A percentile compares a stretch with the other conserved stretches of the same genome.
phyloP scores from a whole-genome alignment of 2,329 filamentous ascomycete genomes.

The Pseudogymnoascus sp. region DNA sequence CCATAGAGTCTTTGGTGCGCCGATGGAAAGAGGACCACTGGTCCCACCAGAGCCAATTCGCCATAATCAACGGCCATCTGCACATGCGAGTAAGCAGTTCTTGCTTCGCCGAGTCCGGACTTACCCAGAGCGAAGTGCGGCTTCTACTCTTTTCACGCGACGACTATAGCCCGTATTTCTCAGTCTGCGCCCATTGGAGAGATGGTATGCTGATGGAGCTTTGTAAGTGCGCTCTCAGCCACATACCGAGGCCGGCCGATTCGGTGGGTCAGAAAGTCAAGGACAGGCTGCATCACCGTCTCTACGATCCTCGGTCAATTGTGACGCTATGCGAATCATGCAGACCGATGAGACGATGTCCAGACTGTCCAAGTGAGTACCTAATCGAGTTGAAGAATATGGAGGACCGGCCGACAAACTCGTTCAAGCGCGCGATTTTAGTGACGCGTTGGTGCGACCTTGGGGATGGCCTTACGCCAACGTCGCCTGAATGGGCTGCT shows the following conservation, averaged over 20 bases:
- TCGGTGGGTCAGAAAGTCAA: slow-evolving; percentile 37
- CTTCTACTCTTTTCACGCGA: slow-evolving; percentile 51
- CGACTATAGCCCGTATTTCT: slow-evolving; percentile 56
- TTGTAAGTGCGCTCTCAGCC: slow-evolving; percentile 53
- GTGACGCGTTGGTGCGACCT: slow-evolving; percentile 56
- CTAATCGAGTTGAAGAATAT: slow-evolving; percentile 51
- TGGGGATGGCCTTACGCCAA: slow-evolving; percentile 45
- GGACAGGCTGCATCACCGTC: slow-evolving; percentile 25
- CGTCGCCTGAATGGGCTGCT: slow-evolving; percentile 47
- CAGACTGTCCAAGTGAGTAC: slow-evolving; percentile 55
- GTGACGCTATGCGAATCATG: slow-evolving; percentile 47
- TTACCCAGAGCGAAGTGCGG: slow-evolving; percentile 45
- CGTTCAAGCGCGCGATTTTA: slow-evolving; percentile 52
- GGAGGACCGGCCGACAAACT: slow-evolving; percentile 41
- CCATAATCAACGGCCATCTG: slow-evolving; percentile 45
- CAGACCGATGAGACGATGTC: slow-evolving; percentile 51
- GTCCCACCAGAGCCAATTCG: slow-evolving; percentile 47
- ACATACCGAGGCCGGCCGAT: slow-evolving; percentile 41
- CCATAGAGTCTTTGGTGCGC: slow-evolving; percentile 38
- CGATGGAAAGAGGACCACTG: slow-evolving; percentile 46
- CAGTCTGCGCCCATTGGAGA: slow-evolving; percentile 54
- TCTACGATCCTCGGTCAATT: slow-evolving; percentile 36
- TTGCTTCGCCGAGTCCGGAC: slow-evolving; percentile 42
- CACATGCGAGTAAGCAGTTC: slow-evolving; percentile 51
- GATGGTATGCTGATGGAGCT: slow-evolving; percentile 52